Conservation (phyloP, 1,284 basidiomycete species). For the Microbotryomycetes sp. region DNA sequence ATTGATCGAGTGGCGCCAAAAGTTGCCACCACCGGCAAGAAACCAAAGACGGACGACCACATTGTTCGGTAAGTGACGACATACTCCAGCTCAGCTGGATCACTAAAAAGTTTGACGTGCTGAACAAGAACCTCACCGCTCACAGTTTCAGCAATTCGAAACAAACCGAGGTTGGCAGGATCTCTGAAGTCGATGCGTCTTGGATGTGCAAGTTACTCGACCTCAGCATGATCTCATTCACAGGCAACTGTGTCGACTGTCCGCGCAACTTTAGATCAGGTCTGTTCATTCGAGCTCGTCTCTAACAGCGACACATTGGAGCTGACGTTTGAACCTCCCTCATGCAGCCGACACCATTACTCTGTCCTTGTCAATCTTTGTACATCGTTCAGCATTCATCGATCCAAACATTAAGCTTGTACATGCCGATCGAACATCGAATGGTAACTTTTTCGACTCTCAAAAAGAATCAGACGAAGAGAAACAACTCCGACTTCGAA, state of each 20-base stretch:
- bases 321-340: no score
- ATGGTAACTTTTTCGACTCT: constrained; percentile 53
- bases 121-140: background rate
- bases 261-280: constrained; percentile 18
- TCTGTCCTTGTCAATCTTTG: constrained; percentile 60
- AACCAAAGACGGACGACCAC: constrained; percentile 11
- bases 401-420: constrained; percentile 10
- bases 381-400: constrained; percentile 60
- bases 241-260: constrained; percentile 42
- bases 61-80: constrained; percentile 26
- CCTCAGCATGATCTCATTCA: constrained; percentile 47
- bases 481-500: constrained; percentile 65
- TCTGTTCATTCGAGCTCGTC: no score
- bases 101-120: background rate
- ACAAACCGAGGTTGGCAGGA: constrained; percentile 59
- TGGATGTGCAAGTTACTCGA: constrained; percentile 70
- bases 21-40: background rate
- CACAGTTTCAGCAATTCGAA: constrained; percentile 22
- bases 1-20: constrained; percentile 12
- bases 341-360: constrained; percentile 63
- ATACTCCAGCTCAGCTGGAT: background rate
- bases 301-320: no score
- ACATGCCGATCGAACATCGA: constrained; percentile 39
- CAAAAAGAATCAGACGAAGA: constrained; percentile 69
- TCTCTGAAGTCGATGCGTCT: constrained; percentile 59